These are phyloP conservation scores for Ceratocystis smalleyi DNA, from an alignment of 2,329 filamentous ascomycete species.

Conservation along the genomic window DNA sequence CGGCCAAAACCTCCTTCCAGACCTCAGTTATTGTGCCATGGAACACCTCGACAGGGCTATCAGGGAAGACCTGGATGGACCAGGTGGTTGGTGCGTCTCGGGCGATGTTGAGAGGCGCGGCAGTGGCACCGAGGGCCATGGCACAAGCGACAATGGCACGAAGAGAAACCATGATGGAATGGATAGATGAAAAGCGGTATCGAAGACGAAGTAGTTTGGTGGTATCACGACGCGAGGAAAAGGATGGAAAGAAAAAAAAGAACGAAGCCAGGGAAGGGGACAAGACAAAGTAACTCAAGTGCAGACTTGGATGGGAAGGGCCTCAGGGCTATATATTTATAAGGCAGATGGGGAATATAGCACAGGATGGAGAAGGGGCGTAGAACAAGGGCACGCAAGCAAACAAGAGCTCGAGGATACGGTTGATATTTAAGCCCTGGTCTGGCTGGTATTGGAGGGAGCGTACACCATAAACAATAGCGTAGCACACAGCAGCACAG, in stretches of 20 bases:
- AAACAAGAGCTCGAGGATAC: not conserved
- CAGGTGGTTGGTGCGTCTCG: constrained; percentile 8
- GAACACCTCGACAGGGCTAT: constrained; percentile 4
- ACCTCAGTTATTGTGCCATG: constrained; percentile 6
- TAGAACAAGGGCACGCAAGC: not conserved
- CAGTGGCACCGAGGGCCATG: constrained; percentile 14
- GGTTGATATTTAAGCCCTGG: not conserved
- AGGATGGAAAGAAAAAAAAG: not conserved
- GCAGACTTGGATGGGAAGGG: not conserved
- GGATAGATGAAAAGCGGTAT: not conserved
- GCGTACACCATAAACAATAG: too few species aligned
- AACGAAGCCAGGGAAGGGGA: not conserved
- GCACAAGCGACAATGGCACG: constrained; percentile 6
- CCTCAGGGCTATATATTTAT: not conserved
- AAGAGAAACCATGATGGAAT: constrained; percentile 19
- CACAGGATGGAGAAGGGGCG: not conserved
- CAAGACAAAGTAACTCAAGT: not conserved
- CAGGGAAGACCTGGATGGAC: constrained; percentile 9
- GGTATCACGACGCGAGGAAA: not conserved
- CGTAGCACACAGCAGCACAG: too few species aligned
- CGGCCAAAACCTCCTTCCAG: constrained; percentile 7
- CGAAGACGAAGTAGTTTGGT: not conserved
- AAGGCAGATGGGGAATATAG: not conserved
- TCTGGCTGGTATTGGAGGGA: too few species aligned
- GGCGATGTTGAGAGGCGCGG: constrained; percentile 1